Evolutionary conservation across 768 basidiomycete genomes (phyloP).

Genomic region (Lactarius quietus): DNA sequence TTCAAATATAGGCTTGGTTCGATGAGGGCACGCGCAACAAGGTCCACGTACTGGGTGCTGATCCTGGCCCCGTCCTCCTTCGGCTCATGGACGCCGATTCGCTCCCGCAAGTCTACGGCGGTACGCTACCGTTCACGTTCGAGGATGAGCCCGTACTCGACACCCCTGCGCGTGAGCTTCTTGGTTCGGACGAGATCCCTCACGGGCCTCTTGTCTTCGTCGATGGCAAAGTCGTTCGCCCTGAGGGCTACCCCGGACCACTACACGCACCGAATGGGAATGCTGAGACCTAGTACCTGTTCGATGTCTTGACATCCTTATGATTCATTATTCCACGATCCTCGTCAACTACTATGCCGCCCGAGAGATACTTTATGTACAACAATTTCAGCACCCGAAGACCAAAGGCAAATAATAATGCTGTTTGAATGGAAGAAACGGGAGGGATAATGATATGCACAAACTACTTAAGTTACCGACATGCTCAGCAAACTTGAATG

Average conservation of each 20-base stretch:
- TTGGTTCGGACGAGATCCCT: slow-evolving; percentile 48
- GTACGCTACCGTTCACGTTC: slow-evolving; percentile 66
- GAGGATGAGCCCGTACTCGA: slow-evolving; percentile 67
- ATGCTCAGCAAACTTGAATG: neutral
- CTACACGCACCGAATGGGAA: neutral
- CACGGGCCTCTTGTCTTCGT: slow-evolving; percentile 50
- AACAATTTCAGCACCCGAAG: neutral
- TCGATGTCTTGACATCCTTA: too few relatives aligned
- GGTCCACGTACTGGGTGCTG: slow-evolving; percentile 67
- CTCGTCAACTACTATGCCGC: neutral
- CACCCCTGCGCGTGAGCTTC: slow-evolving; percentile 41
- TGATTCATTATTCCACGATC: too few relatives aligned
- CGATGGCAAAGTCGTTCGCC: slow-evolving; percentile 40
- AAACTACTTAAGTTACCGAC: slow-evolving; percentile 1
- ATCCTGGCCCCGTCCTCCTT: slow-evolving; percentile 50
- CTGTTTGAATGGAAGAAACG: neutral
- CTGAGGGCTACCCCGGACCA: neutral
- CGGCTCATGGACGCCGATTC: slow-evolving; percentile 46
- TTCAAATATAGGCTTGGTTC: slow-evolving; percentile 57
- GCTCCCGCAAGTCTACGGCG: slow-evolving; percentile 72
- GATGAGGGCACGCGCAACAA: slow-evolving; percentile 76
- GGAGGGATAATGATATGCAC: slow-evolving; percentile 24
- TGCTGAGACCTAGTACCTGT: neutral
- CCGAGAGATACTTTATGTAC: neutral
- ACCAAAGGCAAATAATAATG: slow-evolving; percentile 1